Conservation (phyloP, 352 stramenopile genomes). For the Saprolegnia diclina region DNA sequence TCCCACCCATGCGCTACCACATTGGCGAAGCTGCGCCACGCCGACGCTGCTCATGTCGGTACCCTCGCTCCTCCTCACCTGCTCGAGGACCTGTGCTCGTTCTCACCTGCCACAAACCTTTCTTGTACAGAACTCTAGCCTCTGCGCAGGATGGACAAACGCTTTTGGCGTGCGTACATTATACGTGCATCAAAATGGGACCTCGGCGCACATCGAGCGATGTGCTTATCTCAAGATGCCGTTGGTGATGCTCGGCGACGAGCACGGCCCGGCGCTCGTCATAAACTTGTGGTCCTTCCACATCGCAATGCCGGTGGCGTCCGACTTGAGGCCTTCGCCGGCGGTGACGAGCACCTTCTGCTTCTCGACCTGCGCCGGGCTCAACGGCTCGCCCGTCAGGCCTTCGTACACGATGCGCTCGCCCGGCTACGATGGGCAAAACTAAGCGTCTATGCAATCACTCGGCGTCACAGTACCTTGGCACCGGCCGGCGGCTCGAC, state of each 20-base stretch:
- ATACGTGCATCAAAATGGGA: slow-evolving; percentile 6
- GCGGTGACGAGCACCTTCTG: slow-evolving; percentile 78
- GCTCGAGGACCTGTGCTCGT: no score
- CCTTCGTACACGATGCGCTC: slow-evolving; percentile 70
- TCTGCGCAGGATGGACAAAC: no score
- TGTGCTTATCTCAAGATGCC: slow-evolving; percentile 43
- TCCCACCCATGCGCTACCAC: no score
- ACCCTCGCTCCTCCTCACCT: no score
- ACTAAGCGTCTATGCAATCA: no score
- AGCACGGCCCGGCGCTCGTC: slow-evolving; percentile 68
- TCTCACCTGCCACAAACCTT: no score
- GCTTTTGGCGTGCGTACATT: neutral
- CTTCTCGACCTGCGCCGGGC: slow-evolving; percentile 81
- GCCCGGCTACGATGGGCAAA: slow-evolving; percentile 48
- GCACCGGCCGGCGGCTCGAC: slow-evolving; percentile 73
- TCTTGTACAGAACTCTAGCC: no score
- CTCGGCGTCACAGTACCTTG: no score
- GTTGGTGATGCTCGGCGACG: slow-evolving; percentile 53
- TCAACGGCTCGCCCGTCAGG: slow-evolving; percentile 61
- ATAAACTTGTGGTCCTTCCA: slow-evolving; percentile 77
- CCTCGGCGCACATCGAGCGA: slow-evolving; percentile 2
- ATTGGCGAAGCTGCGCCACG: no score
- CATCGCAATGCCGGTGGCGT: slow-evolving; percentile 66
- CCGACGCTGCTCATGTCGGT: no score
- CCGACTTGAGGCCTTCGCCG: slow-evolving; percentile 78